Percentiles rank a stretch among this genome's conserved stretches.
Conservation (phyloP, 1,284 basidiomycete species). For the Anthracocystis walkeri region DNA sequence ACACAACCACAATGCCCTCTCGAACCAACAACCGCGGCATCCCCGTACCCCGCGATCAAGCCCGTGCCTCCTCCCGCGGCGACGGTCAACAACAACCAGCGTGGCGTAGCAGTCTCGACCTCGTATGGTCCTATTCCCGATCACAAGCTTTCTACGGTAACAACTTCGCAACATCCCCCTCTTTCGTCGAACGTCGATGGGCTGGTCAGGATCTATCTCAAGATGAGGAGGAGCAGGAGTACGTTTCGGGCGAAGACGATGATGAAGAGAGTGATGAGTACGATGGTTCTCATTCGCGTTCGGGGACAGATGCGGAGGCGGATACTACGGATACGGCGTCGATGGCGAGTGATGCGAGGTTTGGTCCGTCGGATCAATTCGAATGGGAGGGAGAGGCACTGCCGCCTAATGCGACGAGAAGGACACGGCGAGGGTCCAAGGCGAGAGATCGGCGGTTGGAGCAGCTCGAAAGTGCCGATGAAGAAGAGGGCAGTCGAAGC, state of each 20-base stretch:
- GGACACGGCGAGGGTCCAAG: conserved; percentile 24
- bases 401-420: conserved; percentile 45
- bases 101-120: conserved; percentile 61
- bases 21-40: conserved; percentile 35
- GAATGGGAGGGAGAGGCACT: conserved; percentile 57
- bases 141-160: conserved; percentile 69
- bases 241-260: conserved; percentile 34
- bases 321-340: conserved; percentile 40
- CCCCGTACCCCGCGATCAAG: conserved; percentile 39
- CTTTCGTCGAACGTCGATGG: conserved; percentile 65
- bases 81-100: conserved; percentile 49
- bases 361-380: conserved; percentile 25
- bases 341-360: conserved; percentile 35
- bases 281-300: conserved; percentile 22
- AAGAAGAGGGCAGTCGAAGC: conserved; percentile 49
- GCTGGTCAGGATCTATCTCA: conserved; percentile 61
- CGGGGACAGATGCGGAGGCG: conserved; percentile 43
- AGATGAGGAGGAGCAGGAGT: conserved; percentile 55
- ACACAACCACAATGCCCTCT: conserved; percentile 19
- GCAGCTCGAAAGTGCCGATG: conserved; percentile 41
- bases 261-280: conserved; percentile 32
- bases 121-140: conserved; percentile 68
- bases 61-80: conserved; percentile 15
- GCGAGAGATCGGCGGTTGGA: conserved; percentile 37
- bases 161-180: conserved; percentile 67